These are phyloP conservation scores for Claviceps maximensis DNA, from an alignment of 2,329 filamentous ascomycete species.

Conservation along the genomic window DNA sequence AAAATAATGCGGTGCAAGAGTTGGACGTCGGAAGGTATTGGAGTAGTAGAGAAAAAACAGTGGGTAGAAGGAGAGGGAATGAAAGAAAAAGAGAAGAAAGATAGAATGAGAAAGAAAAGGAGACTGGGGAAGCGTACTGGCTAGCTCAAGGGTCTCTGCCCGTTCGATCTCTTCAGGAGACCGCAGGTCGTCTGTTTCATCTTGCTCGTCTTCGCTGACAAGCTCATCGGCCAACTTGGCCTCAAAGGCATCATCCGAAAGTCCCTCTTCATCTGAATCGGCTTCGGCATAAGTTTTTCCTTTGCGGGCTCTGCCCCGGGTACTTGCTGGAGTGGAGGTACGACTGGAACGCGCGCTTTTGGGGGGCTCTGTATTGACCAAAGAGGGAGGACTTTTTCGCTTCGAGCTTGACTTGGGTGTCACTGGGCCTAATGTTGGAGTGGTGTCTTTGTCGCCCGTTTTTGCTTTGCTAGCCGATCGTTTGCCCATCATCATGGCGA, in stretches of 20 bases:
- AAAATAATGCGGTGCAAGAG: neutral
- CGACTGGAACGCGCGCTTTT: constrained; percentile 69
- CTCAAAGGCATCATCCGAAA: constrained; percentile 80
- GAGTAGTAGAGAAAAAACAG: too few species aligned
- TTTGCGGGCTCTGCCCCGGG: constrained; percentile 37
- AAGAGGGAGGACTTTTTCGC: constrained; percentile 18
- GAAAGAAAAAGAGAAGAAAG: neutral
- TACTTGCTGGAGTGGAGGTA: constrained; percentile 56
- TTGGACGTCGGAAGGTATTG: too few species aligned
- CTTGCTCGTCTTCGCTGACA: constrained; percentile 24
- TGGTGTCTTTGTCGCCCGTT: constrained; percentile 16
- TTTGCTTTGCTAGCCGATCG: constrained; percentile 12
- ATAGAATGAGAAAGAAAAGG: too few species aligned
- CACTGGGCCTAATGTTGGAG: constrained; percentile 5
- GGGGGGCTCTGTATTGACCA: constrained; percentile 22
- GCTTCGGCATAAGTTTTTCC: constrained; percentile 37
- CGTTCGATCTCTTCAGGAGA: constrained; percentile 50
- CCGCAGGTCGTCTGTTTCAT: constrained; percentile 19
- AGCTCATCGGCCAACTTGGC: constrained; percentile 56
- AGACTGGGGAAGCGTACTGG: constrained; percentile 40
- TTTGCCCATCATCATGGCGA: constrained; percentile 40
- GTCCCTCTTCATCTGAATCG: constrained; percentile 42
- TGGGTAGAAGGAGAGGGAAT: neutral
- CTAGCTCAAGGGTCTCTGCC: constrained; percentile 57
- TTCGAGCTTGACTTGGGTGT: constrained; percentile 16